Evolutionary conservation across 345 rosid genomes (phyloP).

Genomic region (Isatis tinctoria): DNA sequence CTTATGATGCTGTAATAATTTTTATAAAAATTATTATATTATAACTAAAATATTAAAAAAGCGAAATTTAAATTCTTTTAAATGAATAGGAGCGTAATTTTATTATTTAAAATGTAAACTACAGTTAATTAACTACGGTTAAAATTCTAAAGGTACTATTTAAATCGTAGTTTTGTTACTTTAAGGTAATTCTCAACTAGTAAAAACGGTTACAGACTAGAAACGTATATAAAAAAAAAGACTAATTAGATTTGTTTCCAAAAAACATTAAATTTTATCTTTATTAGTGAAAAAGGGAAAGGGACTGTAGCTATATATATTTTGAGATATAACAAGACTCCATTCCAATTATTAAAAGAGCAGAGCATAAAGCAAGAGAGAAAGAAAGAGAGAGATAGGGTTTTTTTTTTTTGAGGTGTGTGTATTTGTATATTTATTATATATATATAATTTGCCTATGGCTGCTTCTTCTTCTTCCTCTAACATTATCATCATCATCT

Average conservation of each 20-base stretch:
- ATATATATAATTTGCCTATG: conserved; percentile 16
- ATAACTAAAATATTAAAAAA: background rate
- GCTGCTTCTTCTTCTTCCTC: conserved; percentile 25
- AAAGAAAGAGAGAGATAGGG: conserved; percentile 19
- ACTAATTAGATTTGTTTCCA: background rate
- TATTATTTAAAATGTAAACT: background rate
- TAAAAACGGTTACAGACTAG: background rate
- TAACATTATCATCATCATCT: conserved; percentile 26
- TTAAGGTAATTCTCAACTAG: background rate
- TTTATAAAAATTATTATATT: background rate
- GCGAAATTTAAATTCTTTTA: background rate
- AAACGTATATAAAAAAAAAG: background rate
- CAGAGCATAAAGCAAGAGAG: conserved; percentile 17
- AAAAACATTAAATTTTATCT: background rate
- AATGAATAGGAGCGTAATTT: background rate
- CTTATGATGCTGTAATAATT: background rate
- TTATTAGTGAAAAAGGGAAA: background rate
- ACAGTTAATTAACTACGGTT: background rate
- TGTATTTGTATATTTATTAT: conserved; percentile 10
- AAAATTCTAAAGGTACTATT: background rate
- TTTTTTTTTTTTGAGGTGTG: conserved; percentile 17
- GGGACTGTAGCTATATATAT: conserved; percentile 13
- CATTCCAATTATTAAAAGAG: conserved; percentile 25
- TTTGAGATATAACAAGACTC: background rate
- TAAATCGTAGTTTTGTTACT: background rate